Percentiles rank a stretch among this genome's conserved stretches.
phyloP scores from a whole-genome alignment of 2,329 filamentous ascomycete genomes.

The Aspergillus persii region DNA sequence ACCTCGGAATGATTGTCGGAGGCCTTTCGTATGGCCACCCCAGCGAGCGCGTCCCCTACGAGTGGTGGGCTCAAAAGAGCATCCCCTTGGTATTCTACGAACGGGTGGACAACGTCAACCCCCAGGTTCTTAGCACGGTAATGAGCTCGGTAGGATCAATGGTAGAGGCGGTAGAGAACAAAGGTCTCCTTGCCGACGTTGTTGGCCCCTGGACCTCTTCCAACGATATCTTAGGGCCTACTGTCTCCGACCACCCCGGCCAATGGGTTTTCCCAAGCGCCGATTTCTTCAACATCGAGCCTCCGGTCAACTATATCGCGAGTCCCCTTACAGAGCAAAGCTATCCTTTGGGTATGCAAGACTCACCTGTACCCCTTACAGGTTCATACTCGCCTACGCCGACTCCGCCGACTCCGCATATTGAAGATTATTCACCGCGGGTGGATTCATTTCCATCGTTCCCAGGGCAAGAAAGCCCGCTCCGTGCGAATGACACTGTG shows the following conservation, averaged over 20 bases:
- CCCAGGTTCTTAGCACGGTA: conserved; percentile 17
- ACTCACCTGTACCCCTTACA: not conserved
- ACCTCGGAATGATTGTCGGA: conserved; percentile 28
- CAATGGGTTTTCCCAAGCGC: not conserved
- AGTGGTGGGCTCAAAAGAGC: conserved; percentile 21
- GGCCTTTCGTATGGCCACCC: conserved; percentile 14
- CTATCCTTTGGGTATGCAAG: not conserved
- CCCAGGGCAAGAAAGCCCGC: no score
- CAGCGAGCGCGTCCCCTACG: conserved; percentile 24
- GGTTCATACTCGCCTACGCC: not conserved
- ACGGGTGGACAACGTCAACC: conserved; percentile 26
- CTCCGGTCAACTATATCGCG: not conserved
- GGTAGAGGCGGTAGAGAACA: not conserved
- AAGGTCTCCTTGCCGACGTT: conserved; percentile 7
- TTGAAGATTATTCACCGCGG: not conserved
- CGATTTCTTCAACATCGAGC: not conserved
- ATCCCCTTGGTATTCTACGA: conserved; percentile 37
- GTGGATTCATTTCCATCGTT: not conserved
- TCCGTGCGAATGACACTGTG: no score
- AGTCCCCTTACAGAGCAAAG: not conserved
- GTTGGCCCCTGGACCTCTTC: conserved; percentile 8
- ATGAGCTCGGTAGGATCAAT: conserved; percentile 14
- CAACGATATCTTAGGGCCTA: not conserved
- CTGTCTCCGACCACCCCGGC: conserved; percentile 4
- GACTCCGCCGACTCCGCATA: not conserved